phyloP scores from a whole-genome alignment of 257 asterid species.

The Nicotiana knightiana region DNA sequence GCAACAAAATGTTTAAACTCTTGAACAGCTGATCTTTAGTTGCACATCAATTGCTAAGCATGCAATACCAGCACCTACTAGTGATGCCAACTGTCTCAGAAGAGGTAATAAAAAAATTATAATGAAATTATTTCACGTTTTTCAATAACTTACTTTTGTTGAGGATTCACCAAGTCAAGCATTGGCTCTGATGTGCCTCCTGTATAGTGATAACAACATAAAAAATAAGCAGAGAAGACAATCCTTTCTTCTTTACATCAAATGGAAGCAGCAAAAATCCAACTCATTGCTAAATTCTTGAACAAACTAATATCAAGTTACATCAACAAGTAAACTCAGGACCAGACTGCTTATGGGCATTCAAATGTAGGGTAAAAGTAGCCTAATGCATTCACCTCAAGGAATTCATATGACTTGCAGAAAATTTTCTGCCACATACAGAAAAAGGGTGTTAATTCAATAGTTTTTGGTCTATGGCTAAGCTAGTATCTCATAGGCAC shows the following conservation, averaged over 20 bases:
- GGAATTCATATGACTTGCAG: neutral
- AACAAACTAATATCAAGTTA: neutral
- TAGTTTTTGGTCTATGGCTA: neutral
- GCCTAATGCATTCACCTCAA: neutral
- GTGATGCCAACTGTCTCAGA: neutral
- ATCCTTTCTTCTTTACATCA: neutral
- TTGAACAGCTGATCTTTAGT: neutral
- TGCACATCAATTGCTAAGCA: neutral
- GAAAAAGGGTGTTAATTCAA: neutral
- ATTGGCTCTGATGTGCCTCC: constrained; percentile 61
- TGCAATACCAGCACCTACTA: neutral
- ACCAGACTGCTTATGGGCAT: neutral
- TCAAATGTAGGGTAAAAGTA: neutral
- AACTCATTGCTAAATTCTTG: neutral
- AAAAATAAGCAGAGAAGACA: neutral
- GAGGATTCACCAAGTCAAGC: constrained; percentile 92
- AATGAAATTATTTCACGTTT: neutral
- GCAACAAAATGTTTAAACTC: neutral
- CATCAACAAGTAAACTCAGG: neutral
- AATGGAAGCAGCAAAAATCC: neutral
- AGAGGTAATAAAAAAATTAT: neutral
- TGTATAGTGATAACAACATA: constrained; percentile 28
- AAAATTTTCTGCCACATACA: neutral
- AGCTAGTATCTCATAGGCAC: neutral
- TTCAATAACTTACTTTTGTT: constrained; percentile 71